phyloP scores from a whole-genome alignment of 2,329 filamentous ascomycete genomes.

The Fusarium pseudocircinatum region DNA sequence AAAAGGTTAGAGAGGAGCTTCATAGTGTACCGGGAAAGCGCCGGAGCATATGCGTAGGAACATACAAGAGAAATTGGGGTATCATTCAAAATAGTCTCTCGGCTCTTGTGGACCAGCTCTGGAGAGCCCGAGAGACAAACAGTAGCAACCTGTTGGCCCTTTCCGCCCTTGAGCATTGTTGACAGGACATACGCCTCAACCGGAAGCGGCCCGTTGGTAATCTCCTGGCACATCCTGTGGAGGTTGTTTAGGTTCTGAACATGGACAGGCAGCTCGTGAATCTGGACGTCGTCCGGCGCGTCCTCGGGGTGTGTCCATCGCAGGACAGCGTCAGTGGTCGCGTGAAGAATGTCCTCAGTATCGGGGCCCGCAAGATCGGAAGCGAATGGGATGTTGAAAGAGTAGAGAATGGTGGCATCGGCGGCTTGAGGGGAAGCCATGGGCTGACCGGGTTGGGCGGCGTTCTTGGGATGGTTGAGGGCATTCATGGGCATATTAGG shows the following conservation, averaged over 20 bases:
- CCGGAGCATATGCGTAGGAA: conserved; percentile 30
- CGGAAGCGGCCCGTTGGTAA: conserved; percentile 75
- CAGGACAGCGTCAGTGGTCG: conserved; percentile 85
- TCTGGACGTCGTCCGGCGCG: conserved; percentile 82
- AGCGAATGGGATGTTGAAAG: conserved; percentile 97
- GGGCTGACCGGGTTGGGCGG: conserved; percentile 61
- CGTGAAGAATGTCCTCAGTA: conserved; percentile 93
- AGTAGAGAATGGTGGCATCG: conserved; percentile 86
- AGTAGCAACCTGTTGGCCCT: conserved; percentile 78
- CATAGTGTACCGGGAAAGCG: neutral
- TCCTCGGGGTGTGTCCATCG: conserved; percentile 94
- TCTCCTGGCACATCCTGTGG: conserved; percentile 80
- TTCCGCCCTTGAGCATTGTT: conserved; percentile 77
- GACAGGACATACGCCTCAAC: conserved; percentile 87
- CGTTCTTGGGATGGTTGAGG: conserved; percentile 67
- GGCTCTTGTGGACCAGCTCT: conserved; percentile 88
- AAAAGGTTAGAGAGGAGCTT: conserved; percentile 17
- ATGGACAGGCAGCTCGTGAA: conserved; percentile 92
- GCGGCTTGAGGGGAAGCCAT: conserved; percentile 75
- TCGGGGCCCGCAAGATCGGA: conserved; percentile 93
- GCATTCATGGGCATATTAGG: conserved; percentile 65
- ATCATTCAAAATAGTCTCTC: conserved; percentile 89
- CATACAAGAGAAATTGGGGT: conserved; percentile 92
- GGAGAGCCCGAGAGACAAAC: conserved; percentile 90
- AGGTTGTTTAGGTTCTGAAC: conserved; percentile 84